These are phyloP conservation scores for Micractinium sp. DNA, from an alignment of 139 green algal species.

Conservation along the genomic window DNA sequence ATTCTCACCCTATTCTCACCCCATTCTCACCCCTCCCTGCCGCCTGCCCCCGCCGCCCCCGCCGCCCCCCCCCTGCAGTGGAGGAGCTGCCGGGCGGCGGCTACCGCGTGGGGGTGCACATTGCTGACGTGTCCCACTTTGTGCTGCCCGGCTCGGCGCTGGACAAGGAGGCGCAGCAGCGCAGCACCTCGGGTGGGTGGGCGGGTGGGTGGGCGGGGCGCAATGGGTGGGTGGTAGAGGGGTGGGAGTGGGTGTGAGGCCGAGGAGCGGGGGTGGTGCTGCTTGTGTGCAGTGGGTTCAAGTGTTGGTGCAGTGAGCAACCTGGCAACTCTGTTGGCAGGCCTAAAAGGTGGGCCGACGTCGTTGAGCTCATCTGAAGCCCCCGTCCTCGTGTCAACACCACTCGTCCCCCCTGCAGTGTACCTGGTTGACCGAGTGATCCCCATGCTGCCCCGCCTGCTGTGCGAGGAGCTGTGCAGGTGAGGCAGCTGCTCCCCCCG, in stretches of 20 bases:
- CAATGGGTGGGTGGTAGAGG: neutral
- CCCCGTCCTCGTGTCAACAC: neutral
- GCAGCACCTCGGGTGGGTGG: slow-evolving; percentile 33
- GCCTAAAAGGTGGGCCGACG: no score
- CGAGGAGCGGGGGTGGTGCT: neutral
- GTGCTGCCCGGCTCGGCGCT: slow-evolving; percentile 72
- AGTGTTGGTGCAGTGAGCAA: no score
- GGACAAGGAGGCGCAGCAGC: slow-evolving; percentile 80
- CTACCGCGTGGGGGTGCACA: slow-evolving; percentile 86
- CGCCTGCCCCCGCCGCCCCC: no score
- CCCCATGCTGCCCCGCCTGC: slow-evolving; percentile 90
- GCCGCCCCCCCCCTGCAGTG: slow-evolving; percentile 25
- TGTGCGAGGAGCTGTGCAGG: slow-evolving; percentile 92
- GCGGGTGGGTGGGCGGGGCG: neutral
- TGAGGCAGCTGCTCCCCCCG: neutral
- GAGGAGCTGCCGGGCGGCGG: slow-evolving; percentile 45
- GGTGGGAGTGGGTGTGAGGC: neutral
- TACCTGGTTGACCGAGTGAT: slow-evolving; percentile 76
- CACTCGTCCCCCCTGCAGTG: slow-evolving; percentile 48
- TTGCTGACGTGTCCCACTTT: slow-evolving; percentile 91
- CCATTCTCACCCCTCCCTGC: no score
- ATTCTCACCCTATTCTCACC: no score
- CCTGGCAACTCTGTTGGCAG: neutral
- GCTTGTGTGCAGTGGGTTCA: neutral
- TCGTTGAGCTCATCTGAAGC: no score